Evolutionary conservation across 169 alveolate genomes (phyloP).

Genomic region (Babesia caballi): DNA sequence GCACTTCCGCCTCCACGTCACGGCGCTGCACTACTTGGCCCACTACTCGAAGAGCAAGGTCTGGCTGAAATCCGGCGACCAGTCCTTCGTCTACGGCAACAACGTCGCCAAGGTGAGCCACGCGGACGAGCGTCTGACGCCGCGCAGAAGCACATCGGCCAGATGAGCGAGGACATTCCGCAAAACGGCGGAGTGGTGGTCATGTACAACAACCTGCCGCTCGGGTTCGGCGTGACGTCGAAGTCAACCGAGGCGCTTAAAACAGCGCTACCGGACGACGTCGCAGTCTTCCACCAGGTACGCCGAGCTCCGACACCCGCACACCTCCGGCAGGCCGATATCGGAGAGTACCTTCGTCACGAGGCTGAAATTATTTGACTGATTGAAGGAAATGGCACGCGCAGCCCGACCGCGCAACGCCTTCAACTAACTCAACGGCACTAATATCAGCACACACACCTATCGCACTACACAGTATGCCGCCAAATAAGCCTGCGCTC

Average conservation of each 20-base stretch:
- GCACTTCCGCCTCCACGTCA: conserved; percentile 56
- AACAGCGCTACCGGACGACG: conserved; percentile 62
- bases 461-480: conserved; percentile 21
- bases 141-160: conserved; percentile 56
- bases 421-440: too few relatives aligned
- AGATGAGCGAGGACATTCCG: conserved; percentile 55
- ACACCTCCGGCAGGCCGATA: conserved; percentile 47
- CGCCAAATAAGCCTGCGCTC: not conserved
- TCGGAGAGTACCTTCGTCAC: conserved; percentile 64
- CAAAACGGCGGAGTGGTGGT: conserved; percentile 67
- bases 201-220: conserved; percentile 61
- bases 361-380: conserved; percentile 56
- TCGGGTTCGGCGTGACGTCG: conserved; percentile 67
- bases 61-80: conserved; percentile 60
- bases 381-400: too few relatives aligned
- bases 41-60: conserved; percentile 63
- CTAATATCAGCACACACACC: not conserved
- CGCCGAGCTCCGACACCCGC: not conserved
- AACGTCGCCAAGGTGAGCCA: conserved; percentile 52
- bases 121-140: not conserved
- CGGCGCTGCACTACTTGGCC: conserved; percentile 62
- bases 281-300: conserved; percentile 68
- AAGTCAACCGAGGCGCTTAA: conserved; percentile 56
- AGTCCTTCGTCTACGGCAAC: conserved; percentile 62
- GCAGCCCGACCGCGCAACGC: not conserved